Conservation (phyloP, 768 basidiomycete species). For the Macrolepiota albuminosa region DNA sequence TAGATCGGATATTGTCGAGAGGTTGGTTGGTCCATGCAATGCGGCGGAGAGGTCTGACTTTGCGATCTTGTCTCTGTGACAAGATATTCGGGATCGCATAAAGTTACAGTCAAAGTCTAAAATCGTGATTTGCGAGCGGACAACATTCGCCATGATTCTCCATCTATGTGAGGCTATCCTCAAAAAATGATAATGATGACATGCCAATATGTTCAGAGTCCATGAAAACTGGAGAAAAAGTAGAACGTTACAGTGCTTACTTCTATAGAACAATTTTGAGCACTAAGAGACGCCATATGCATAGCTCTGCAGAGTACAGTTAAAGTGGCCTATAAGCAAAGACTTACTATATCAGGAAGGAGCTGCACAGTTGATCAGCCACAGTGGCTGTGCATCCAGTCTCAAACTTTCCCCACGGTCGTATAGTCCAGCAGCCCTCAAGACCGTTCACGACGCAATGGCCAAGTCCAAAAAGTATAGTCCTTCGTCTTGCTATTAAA, state of each 20-base stretch:
- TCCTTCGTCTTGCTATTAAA: neutral
- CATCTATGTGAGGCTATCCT: constrained; percentile 7
- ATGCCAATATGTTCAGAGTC: constrained; percentile 2
- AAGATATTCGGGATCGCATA: constrained; percentile 7
- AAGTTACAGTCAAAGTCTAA: neutral
- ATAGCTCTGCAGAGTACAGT: neutral
- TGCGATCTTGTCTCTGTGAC: constrained; percentile 17
- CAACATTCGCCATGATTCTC: constrained; percentile 1
- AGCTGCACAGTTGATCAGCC: constrained; percentile 40
- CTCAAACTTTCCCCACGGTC: constrained; percentile 11
- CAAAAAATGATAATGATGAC: constrained; percentile 16
- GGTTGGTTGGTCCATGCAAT: constrained; percentile 15
- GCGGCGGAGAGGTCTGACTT: constrained; percentile 18
- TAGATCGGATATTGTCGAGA: constrained; percentile 14
- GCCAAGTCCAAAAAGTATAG: constrained; percentile 97
- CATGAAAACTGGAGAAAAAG: constrained; percentile 1
- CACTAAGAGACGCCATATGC: neutral
- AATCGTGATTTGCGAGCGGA: constrained; percentile 8
- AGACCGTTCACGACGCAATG: constrained; percentile 49
- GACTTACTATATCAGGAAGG: constrained; percentile 8
- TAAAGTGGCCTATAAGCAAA: too few relatives aligned
- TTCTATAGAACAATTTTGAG: neutral
- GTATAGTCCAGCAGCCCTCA: constrained; percentile 19
- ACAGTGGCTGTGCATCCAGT: constrained; percentile 36
- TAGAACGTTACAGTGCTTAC: neutral